These are phyloP conservation scores for Hyphodiscus hymeniophilus DNA, from an alignment of 495 filamentous ascomycete species.

Conservation along the genomic window DNA sequence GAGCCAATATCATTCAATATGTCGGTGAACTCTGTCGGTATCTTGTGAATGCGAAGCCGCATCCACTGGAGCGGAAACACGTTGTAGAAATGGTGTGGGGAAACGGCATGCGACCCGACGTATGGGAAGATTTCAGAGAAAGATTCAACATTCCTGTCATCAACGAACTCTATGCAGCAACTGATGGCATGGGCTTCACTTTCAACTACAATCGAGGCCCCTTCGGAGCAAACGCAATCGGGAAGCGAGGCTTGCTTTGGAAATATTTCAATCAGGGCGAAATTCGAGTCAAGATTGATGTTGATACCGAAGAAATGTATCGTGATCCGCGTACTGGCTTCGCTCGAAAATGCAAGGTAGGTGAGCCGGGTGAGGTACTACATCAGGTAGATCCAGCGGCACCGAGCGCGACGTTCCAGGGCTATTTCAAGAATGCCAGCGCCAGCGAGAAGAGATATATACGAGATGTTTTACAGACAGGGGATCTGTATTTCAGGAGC, in stretches of 20 bases:
- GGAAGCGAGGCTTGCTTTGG: conserved; percentile 59
- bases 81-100: conserved; percentile 60
- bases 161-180: conserved; percentile 58
- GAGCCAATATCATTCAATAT: conserved; percentile 65
- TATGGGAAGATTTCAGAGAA: conserved; percentile 62
- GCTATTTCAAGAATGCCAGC: conserved; percentile 60
- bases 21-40: conserved; percentile 76
- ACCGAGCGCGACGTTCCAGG: conserved; percentile 53
- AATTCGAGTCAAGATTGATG: conserved; percentile 61
- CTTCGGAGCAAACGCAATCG: conserved; percentile 54
- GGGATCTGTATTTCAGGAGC: conserved; percentile 66
- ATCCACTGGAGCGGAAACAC: conserved; percentile 55
- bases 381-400: conserved; percentile 70
- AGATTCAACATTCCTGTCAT: conserved; percentile 53
- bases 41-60: conserved; percentile 59
- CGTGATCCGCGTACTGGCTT: conserved; percentile 60
- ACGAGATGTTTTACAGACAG: conserved; percentile 61
- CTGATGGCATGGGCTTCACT: conserved; percentile 52
- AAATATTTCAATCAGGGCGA: conserved; percentile 42
- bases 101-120: conserved; percentile 69
- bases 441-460: conserved; percentile 64
- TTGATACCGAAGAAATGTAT: conserved; percentile 53
- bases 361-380: conserved; percentile 54
- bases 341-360: conserved; percentile 48
- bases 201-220: conserved; percentile 49